These are phyloP conservation scores for Dactylellina leptospora DNA, from an alignment of 2,329 filamentous ascomycete species.

Conservation along the genomic window DNA sequence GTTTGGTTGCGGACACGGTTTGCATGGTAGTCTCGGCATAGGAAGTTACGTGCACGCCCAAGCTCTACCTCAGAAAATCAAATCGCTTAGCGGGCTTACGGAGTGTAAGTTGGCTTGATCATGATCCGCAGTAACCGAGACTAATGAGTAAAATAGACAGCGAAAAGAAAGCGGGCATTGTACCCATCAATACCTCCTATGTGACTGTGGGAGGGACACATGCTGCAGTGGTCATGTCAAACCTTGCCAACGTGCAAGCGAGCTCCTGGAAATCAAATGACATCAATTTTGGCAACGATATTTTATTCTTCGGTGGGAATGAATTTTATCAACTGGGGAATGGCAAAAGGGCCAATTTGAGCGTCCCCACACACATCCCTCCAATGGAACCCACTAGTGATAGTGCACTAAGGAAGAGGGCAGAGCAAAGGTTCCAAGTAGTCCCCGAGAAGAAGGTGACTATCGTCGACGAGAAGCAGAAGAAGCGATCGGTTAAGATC, in stretches of 20 bases:
- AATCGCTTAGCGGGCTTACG: slow-evolving; percentile 79
- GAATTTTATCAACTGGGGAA: slow-evolving; percentile 93
- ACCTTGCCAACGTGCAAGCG: slow-evolving; percentile 74
- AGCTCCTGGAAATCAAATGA: slow-evolving; percentile 70
- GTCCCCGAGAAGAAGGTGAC: slow-evolving; percentile 54
- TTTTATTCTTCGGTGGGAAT: slow-evolving; percentile 93
- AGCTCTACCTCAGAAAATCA: slow-evolving; percentile 78
- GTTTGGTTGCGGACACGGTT: slow-evolving; percentile 87
- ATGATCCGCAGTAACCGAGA: background rate
- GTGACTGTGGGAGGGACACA: slow-evolving; percentile 83
- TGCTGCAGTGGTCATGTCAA: slow-evolving; percentile 81
- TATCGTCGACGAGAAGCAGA: slow-evolving; percentile 40
- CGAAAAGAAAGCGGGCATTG: slow-evolving; percentile 72
- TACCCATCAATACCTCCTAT: slow-evolving; percentile 79
- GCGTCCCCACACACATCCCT: slow-evolving; percentile 66
- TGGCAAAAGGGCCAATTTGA: slow-evolving; percentile 83
- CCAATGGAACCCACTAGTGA: slow-evolving; percentile 55
- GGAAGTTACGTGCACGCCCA: slow-evolving; percentile 91
- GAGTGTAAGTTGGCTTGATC: too few relatives aligned
- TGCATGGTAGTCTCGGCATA: slow-evolving; percentile 82
- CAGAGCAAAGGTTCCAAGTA: slow-evolving; percentile 56
- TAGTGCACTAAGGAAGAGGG: slow-evolving; percentile 31
- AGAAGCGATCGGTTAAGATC: slow-evolving; percentile 47
- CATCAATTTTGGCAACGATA: slow-evolving; percentile 87
- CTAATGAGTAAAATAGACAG: slow-evolving; percentile 64